These are phyloP conservation scores for Trichoderma erinaceum DNA, from an alignment of 495 filamentous ascomycete genomes.

Conservation along the genomic window DNA sequence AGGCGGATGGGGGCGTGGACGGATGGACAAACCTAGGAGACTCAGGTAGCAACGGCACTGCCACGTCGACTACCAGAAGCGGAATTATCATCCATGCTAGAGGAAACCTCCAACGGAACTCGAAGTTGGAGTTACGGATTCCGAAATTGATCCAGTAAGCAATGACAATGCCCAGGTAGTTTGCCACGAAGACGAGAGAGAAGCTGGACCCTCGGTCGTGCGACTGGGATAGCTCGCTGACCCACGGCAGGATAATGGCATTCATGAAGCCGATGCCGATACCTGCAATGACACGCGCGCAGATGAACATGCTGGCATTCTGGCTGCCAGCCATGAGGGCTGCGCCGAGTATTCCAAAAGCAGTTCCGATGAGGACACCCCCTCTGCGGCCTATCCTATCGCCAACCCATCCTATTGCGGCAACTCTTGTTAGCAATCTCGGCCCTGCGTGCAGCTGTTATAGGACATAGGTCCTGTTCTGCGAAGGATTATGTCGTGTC, in stretches of 20 bases:
- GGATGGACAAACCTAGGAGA: conserved; percentile 34
- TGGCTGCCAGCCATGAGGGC: conserved; percentile 47
- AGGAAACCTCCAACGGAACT: conserved; percentile 50
- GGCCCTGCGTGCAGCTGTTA: not conserved
- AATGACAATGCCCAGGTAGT: conserved; percentile 53
- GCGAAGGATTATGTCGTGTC: not conserved
- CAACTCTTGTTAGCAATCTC: conserved; percentile 21
- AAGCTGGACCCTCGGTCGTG: conserved; percentile 43
- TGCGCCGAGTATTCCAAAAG: conserved; percentile 50
- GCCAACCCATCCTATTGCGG: conserved; percentile 30
- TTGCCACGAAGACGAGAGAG: conserved; percentile 50
- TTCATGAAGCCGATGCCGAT: conserved; percentile 46
- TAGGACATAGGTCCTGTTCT: not conserved
- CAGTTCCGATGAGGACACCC: conserved; percentile 44
- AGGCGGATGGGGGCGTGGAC: conserved; percentile 13
- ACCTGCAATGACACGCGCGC: conserved; percentile 50
- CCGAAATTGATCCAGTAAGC: conserved; percentile 61
- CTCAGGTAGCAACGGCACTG: conserved; percentile 45
- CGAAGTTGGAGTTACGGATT: conserved; percentile 45
- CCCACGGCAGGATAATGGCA: conserved; percentile 30
- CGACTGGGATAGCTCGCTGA: conserved; percentile 44
- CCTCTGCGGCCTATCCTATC: conserved; percentile 44
- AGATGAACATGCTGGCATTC: conserved; percentile 49
- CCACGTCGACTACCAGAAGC: conserved; percentile 40
- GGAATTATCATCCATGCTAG: conserved; percentile 52